Conservation (phyloP, 2,329 filamentous ascomycete genomes). For the Verticillium isaacii region DNA sequence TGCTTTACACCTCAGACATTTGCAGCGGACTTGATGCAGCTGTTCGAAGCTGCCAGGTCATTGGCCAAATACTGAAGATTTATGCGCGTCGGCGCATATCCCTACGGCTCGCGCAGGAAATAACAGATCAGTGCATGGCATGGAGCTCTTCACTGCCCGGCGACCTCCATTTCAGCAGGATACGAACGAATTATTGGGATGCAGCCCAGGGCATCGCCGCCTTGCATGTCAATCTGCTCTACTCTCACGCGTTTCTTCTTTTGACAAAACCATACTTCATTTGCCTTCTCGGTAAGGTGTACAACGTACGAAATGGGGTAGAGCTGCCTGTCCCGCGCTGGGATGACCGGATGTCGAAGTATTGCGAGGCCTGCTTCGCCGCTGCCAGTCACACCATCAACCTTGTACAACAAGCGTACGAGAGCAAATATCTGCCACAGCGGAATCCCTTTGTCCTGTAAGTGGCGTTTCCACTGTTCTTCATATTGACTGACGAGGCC, state of each 20-base stretch:
- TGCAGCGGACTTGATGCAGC: conserved; percentile 44
- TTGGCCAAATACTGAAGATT: conserved; percentile 55
- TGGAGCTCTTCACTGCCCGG: conserved; percentile 47
- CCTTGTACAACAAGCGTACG: conserved; percentile 38
- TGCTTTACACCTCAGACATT: conserved; percentile 6
- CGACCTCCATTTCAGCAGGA: conserved; percentile 45
- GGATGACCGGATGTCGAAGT: conserved; percentile 18
- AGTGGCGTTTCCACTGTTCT: conserved; percentile 18
- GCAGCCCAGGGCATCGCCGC: conserved; percentile 52
- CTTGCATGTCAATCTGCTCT: conserved; percentile 58
- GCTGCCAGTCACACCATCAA: conserved; percentile 45
- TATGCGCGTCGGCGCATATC: conserved; percentile 58
- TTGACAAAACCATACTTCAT: conserved; percentile 62
- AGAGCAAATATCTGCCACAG: conserved; percentile 39
- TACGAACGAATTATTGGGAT: conserved; percentile 31
- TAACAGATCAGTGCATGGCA: conserved; percentile 45
- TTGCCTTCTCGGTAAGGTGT: conserved; percentile 43
- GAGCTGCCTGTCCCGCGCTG: conserved; percentile 9
- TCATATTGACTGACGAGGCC: conserved; percentile 2
- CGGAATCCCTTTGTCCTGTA: conserved; percentile 54
- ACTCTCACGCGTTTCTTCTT: conserved; percentile 58
- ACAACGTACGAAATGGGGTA: conserved; percentile 23
- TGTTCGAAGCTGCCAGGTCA: conserved; percentile 51
- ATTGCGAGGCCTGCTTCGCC: conserved; percentile 44
- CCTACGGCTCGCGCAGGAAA: conserved; percentile 50